Evolutionary conservation across 2,329 filamentous ascomycete genomes (phyloP).

Genomic region (Aspergillus nomiae): DNA sequence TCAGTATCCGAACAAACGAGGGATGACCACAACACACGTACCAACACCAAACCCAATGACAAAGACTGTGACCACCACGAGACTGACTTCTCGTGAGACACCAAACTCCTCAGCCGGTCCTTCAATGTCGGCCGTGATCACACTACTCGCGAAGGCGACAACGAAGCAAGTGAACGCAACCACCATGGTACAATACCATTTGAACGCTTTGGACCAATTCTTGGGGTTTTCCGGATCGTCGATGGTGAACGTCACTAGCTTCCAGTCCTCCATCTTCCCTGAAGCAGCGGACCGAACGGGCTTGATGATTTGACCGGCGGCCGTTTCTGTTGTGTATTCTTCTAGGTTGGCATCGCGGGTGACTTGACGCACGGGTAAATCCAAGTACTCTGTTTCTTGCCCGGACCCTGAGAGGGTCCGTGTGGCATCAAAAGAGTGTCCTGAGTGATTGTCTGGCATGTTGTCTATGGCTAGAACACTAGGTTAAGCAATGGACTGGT

Average conservation of each 20-base stretch:
- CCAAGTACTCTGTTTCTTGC: conserved; percentile 44
- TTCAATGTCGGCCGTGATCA: conserved; percentile 74
- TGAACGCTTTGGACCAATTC: conserved; percentile 77
- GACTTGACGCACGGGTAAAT: conserved; percentile 68
- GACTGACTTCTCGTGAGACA: conserved; percentile 70
- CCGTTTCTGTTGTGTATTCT: conserved; percentile 68
- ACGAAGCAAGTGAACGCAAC: conserved; percentile 76
- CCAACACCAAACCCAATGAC: conserved; percentile 81
- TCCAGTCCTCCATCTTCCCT: conserved; percentile 56
- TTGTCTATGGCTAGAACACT: conserved; percentile 2
- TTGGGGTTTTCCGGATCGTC: conserved; percentile 78
- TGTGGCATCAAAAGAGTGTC: conserved; percentile 19
- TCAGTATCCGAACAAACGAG: conserved; percentile 13
- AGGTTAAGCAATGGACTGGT: neutral
- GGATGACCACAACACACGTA: conserved; percentile 27
- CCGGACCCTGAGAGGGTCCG: conserved; percentile 29
- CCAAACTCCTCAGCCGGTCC: conserved; percentile 66
- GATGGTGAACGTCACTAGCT: conserved; percentile 70
- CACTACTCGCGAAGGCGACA: conserved; percentile 69
- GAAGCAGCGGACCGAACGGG: conserved; percentile 57
- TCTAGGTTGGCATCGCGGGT: conserved; percentile 62
- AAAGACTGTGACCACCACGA: conserved; percentile 74
- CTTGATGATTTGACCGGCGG: conserved; percentile 62
- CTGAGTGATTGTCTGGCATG: conserved; percentile 16
- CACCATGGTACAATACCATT: conserved; percentile 85